Base-by-base conservation (phyloP, 208 protist species). In the Crithidia brevicula region DNA sequence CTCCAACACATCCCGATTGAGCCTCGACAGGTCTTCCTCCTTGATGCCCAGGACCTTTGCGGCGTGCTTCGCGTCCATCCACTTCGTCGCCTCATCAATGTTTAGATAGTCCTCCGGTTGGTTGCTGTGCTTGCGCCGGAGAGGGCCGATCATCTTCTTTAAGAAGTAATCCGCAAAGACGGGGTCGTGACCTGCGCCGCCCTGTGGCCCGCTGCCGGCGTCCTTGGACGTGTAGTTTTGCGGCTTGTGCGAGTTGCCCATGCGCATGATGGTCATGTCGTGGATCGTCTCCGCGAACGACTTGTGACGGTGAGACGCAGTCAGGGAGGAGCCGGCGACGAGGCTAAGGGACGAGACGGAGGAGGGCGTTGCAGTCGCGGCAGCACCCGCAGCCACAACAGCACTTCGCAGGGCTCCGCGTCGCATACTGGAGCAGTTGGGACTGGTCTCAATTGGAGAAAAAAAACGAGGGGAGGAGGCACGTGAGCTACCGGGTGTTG, bases 31-130 rank as follows among this genome's bases (percentile, higher is more conserved):
- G 11, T 94, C 85, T 0, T 71, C 59, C 59, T 93, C 88, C 71
- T 88, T 92, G 50, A 96, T 88, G 11, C 79, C 81, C 7, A 96
- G 79, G 15, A 92, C 79, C 77, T 92, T 91, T 4, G 91, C 91
- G 1, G 91, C 91, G 22, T 78, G 64, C 53, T 76, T 74, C 20
- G 86, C 85, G 23, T 94, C 86, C 85, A 96, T 93, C 88, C 91
- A 96, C 74, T 91, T 91, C 10, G 72, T 69, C 3, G 80, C 42
- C 71, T 96, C 88, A 20, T 92, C 86, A 11, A 92, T 73, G 42
- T 85, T 86, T 11, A 94, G 64, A 61, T 79, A 91, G 52, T 94
- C 86, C 56, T 92, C 85, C 0, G 77, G 81, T 6, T 72, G 79
- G 15, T 76, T 86, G 67, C 54, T 57, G n/a, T 56, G 53, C 68